Evolutionary conservation across 2,329 filamentous ascomycete species (phyloP).

Genomic region (Neopestalotiopsis sp.): DNA sequence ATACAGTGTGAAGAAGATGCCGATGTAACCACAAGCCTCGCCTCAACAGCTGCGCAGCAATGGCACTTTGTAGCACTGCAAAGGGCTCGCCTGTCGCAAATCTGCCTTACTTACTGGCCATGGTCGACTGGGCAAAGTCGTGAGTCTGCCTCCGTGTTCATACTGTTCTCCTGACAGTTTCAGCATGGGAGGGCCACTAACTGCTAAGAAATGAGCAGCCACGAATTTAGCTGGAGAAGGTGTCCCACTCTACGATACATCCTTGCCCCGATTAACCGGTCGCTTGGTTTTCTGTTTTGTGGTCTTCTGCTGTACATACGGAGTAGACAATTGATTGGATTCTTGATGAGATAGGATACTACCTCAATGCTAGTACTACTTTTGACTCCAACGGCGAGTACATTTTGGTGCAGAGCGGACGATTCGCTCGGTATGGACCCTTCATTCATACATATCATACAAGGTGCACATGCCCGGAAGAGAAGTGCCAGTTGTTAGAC

Average conservation of each 20-base stretch:
- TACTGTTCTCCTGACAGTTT: conserved; percentile 7
- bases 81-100: neutral
- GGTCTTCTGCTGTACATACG: no score
- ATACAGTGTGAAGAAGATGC: neutral
- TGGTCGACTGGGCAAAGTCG: neutral
- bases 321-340: no score
- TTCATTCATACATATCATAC: neutral
- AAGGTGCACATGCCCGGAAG: neutral
- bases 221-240: conserved; percentile 6
- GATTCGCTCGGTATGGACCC: neutral
- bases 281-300: neutral
- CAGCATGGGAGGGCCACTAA: conserved; percentile 4
- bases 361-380: neutral
- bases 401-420: neutral
- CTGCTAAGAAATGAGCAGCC: conserved; percentile 6
- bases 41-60: neutral
- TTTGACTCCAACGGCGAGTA: neutral
- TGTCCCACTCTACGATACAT: conserved; percentile 4
- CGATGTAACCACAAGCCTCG: neutral
- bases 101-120: neutral
- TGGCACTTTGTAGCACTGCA: neutral
- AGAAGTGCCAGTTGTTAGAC: neutral
- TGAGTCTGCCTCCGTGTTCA: neutral
- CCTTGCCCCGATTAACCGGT: neutral
- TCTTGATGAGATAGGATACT: neutral